Evolutionary conservation across 2,329 filamentous ascomycete genomes (phyloP).

Genomic region (Phoma sp.): DNA sequence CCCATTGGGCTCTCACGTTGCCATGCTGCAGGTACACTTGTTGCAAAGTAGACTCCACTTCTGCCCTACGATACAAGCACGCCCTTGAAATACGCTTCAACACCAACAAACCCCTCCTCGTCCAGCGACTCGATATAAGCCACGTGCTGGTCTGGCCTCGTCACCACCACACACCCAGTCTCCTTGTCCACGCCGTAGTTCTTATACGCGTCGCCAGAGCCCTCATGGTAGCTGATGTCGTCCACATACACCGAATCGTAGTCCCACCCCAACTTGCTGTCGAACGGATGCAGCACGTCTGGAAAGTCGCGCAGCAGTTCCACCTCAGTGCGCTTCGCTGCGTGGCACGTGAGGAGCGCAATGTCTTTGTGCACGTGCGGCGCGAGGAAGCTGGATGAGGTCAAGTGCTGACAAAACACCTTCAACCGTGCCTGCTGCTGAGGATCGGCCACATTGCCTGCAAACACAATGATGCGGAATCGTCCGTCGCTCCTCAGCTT

Average conservation of each 20-base stretch:
- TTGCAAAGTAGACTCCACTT: no score
- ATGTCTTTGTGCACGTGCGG: slow-evolving; percentile 59
- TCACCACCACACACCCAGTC: slow-evolving; percentile 64
- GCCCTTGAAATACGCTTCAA: slow-evolving; percentile 43
- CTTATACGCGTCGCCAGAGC: slow-evolving; percentile 57
- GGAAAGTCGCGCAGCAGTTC: slow-evolving; percentile 53
- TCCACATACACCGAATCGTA: slow-evolving; percentile 56
- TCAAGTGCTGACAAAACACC: slow-evolving; percentile 56
- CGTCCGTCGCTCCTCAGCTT: slow-evolving; percentile 63
- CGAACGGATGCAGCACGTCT: slow-evolving; percentile 52
- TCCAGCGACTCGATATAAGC: slow-evolving; percentile 51
- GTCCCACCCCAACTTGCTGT: slow-evolving; percentile 48
- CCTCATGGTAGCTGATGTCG: slow-evolving; percentile 53
- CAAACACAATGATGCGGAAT: slow-evolving; percentile 67
- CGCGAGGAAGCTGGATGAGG: slow-evolving; percentile 50
- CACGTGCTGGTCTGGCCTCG: slow-evolving; percentile 73
- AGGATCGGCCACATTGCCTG: slow-evolving; percentile 60
- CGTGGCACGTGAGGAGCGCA: slow-evolving; percentile 68
- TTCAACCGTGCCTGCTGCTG: slow-evolving; percentile 55
- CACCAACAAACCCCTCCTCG: slow-evolving; percentile 33
- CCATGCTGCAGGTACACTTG: slow-evolving; percentile 6
- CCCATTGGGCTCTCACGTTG: slow-evolving; percentile 10
- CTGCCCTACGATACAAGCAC: slow-evolving; percentile 25
- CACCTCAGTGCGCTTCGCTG: slow-evolving; percentile 56
- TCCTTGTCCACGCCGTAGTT: slow-evolving; percentile 64